phyloP scores from a whole-genome alignment of 148 eudicot genomes.

The Rhododendron griersonianum region DNA sequence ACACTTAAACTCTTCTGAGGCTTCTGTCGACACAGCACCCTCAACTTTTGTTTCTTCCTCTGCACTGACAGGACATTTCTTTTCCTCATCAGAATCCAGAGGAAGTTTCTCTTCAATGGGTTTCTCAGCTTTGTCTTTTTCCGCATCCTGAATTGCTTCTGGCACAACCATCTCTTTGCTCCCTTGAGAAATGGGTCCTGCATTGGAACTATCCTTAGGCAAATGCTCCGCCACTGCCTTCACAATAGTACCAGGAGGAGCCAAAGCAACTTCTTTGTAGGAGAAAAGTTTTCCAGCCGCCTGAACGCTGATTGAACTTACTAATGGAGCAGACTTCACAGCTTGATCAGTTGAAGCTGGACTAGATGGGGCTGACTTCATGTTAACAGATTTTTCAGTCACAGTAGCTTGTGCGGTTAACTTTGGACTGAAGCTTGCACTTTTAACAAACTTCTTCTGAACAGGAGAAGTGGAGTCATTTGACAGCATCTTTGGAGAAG shows the following conservation, averaged over 20 bases:
- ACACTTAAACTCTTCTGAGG: background rate
- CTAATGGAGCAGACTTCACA: slow-evolving; percentile 38
- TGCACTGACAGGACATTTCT: slow-evolving; percentile 6
- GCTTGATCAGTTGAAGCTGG: slow-evolving; percentile 52
- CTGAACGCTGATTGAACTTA: slow-evolving; percentile 47
- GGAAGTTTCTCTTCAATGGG: slow-evolving; percentile 17
- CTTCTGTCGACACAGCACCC: background rate
- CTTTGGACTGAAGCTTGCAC: slow-evolving; percentile 65
- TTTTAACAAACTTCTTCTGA: slow-evolving; percentile 51
- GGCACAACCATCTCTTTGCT: slow-evolving; percentile 15
- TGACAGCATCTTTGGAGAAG: slow-evolving; percentile 49
- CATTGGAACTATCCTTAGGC: slow-evolving; percentile 32
- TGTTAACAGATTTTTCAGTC: slow-evolving; percentile 35
- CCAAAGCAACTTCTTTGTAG: slow-evolving; percentile 96
- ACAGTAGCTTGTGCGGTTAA: slow-evolving; percentile 25
- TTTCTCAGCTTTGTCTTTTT: slow-evolving; percentile 25
- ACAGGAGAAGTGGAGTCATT: slow-evolving; percentile 40
- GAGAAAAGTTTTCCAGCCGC: slow-evolving; percentile 76
- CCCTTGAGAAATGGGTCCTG: slow-evolving; percentile 18
- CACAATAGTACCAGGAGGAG: slow-evolving; percentile 85
- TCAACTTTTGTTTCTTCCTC: slow-evolving; percentile 15
- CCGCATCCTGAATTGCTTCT: slow-evolving; percentile 21
- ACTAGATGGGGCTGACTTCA: slow-evolving; percentile 60
- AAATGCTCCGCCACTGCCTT: slow-evolving; percentile 66
- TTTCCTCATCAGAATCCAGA: slow-evolving; percentile 21